phyloP scores from a whole-genome alignment of 148 eudicot species.

The Fagopyrum homotropicum region DNA sequence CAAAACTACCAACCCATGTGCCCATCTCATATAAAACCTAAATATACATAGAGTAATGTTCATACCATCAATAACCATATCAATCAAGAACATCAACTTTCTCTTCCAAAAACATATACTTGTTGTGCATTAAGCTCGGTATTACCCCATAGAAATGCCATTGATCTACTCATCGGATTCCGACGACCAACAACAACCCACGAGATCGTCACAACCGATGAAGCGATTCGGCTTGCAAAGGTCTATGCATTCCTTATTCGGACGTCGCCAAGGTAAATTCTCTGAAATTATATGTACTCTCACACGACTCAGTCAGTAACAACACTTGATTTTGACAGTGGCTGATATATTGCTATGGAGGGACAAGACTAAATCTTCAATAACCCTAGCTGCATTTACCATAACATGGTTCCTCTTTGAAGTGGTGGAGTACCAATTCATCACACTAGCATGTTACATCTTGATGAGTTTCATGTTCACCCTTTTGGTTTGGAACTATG shows the following conservation, averaged over 20 bases:
- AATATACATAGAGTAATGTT: neutral
- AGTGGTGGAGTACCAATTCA: constrained; percentile 52
- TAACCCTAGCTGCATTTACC: constrained; percentile 36
- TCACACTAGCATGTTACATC: constrained; percentile 44
- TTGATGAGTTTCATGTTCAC: constrained; percentile 37
- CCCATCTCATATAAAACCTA: constrained; percentile 1
- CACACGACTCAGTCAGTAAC: too few species aligned
- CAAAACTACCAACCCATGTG: neutral
- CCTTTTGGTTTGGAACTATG: constrained; percentile 41
- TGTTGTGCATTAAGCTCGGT: neutral
- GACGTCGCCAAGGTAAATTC: constrained; percentile 40
- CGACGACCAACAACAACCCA: constrained; percentile 15
- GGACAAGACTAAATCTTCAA: constrained; percentile 42
- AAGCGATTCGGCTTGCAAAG: constrained; percentile 21
- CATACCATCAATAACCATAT: neutral
- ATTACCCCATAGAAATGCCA: constrained; percentile 17
- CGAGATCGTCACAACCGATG: constrained; percentile 2
- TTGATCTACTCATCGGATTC: constrained; percentile 24
- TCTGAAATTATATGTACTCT: neutral
- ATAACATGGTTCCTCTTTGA: constrained; percentile 61
- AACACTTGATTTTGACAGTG: constrained; percentile 25
- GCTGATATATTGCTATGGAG: constrained; percentile 63
- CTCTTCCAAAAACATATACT: neutral
- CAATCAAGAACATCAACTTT: neutral
- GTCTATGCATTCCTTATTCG: constrained; percentile 44